These are phyloP conservation scores for Monosporascus sp. DNA, from an alignment of 2,329 filamentous ascomycete species.

Conservation along the genomic window DNA sequence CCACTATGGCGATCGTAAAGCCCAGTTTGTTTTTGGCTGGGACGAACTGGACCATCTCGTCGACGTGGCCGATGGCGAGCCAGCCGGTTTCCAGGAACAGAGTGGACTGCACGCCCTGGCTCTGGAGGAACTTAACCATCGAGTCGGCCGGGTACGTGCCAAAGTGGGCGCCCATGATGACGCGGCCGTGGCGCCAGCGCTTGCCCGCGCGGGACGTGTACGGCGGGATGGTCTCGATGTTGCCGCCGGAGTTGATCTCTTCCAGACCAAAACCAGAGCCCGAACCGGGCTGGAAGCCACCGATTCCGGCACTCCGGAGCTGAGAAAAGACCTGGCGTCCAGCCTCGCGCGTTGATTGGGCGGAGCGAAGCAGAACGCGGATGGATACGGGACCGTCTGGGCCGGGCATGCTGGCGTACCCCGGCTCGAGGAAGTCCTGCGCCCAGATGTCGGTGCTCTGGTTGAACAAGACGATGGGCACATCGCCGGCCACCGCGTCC, in stretches of 20 bases:
- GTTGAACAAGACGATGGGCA: constrained; percentile 10
- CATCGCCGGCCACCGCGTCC: neutral
- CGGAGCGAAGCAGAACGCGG: constrained; percentile 27
- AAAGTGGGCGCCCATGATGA: neutral
- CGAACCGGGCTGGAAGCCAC: constrained; percentile 24
- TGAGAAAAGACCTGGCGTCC: constrained; percentile 29
- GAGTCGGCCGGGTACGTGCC: neutral
- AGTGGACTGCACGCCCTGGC: constrained; percentile 30
- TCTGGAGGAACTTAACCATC: constrained; percentile 2
- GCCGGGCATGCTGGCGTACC: constrained; percentile 33
- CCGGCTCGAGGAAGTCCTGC: constrained; percentile 35
- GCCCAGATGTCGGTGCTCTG: constrained; percentile 28
- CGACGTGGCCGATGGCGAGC: constrained; percentile 27
- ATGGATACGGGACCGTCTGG: constrained; percentile 27
- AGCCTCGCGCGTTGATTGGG: constrained; percentile 20
- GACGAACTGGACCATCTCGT: constrained; percentile 30
- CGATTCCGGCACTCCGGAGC: constrained; percentile 23
- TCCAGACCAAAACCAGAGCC: neutral
- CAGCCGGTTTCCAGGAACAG: constrained; percentile 29
- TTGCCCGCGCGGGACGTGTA: constrained; percentile 16
- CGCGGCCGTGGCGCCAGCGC: constrained; percentile 17
- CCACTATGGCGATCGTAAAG: too few species aligned
- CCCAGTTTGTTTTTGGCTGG: constrained; percentile 11
- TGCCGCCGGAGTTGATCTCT: constrained; percentile 12
- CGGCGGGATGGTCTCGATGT: constrained; percentile 35